Evolutionary conservation across 2,329 filamentous ascomycete genomes (phyloP).

Genomic region (Trichophyton rubrum): DNA sequence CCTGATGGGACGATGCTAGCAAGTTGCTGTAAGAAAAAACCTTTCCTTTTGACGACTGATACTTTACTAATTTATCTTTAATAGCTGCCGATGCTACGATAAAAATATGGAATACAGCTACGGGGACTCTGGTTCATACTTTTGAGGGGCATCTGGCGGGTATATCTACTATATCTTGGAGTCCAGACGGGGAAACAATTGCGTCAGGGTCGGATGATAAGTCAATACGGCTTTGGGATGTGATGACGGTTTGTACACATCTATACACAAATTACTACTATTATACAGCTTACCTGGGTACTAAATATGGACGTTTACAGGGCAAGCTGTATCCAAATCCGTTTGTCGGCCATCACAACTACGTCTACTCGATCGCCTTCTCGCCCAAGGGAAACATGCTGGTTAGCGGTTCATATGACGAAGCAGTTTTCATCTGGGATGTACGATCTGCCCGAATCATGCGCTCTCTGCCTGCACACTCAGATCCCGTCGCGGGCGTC

Average conservation of each 20-base stretch:
- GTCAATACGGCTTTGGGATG: slow-evolving; percentile 83
- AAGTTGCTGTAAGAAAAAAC: slow-evolving; percentile 50
- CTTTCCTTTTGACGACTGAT: slow-evolving; percentile 5
- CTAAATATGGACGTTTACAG: slow-evolving; percentile 12
- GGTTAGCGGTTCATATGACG: slow-evolving; percentile 88
- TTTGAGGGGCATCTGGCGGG: slow-evolving; percentile 89
- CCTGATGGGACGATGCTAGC: slow-evolving; percentile 84
- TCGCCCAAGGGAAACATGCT: slow-evolving; percentile 98
- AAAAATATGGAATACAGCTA: slow-evolving; percentile 76
- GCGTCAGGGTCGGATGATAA: slow-evolving; percentile 95
- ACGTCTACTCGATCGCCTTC: slow-evolving; percentile 87
- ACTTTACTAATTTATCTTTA: slow-evolving; percentile 7
- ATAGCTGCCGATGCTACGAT: slow-evolving; percentile 71
- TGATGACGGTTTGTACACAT: slow-evolving; percentile 35
- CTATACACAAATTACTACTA: neutral
- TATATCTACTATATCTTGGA: slow-evolving; percentile 87
- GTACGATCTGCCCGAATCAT: slow-evolving; percentile 77
- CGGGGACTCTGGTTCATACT: slow-evolving; percentile 70
- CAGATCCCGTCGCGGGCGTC: slow-evolving; percentile 84
- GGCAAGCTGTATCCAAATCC: slow-evolving; percentile 47
- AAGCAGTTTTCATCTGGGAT: slow-evolving; percentile 95
- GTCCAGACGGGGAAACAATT: slow-evolving; percentile 72
- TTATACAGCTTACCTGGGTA: neutral
- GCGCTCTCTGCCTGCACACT: slow-evolving; percentile 84
- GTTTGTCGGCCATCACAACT: slow-evolving; percentile 84